Percentiles rank a stretch among this genome's conserved stretches.
These are phyloP conservation scores for Huntiella abstrusa DNA, from an alignment of 2,329 filamentous ascomycete genomes.

Conservation along the genomic window DNA sequence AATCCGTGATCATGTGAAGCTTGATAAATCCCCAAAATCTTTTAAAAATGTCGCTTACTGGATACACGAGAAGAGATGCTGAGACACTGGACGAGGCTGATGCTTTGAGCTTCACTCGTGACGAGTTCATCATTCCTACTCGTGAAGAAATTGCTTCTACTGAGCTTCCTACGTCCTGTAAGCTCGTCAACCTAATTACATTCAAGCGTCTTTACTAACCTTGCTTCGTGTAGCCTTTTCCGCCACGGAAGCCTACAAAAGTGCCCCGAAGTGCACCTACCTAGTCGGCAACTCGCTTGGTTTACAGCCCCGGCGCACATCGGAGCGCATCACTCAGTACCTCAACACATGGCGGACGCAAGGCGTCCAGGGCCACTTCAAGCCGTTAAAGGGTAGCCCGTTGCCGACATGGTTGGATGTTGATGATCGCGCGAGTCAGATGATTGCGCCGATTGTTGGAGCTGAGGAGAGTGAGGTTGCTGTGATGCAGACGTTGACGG, in stretches of 20 bases:
- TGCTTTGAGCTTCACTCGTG: constrained; percentile 33
- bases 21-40: no score
- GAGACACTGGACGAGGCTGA: constrained; percentile 33
- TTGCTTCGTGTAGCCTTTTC: constrained; percentile 1
- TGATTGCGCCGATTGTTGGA: constrained; percentile 52
- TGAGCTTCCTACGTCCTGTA: constrained; percentile 15
- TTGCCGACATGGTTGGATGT: constrained; percentile 57
- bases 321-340: constrained; percentile 45
- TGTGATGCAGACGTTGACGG: constrained; percentile 67
- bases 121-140: constrained; percentile 54
- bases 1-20: no score
- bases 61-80: constrained; percentile 10
- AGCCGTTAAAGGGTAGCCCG: constrained; percentile 43
- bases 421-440: constrained; percentile 45
- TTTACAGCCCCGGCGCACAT: constrained; percentile 48
- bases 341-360: constrained; percentile 63
- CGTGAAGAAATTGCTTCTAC: constrained; percentile 17
- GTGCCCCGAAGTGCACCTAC: constrained; percentile 35
- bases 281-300: constrained; percentile 83
- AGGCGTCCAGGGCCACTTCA: constrained; percentile 66
- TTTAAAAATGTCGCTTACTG: neutral
- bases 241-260: neutral
- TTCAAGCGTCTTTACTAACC: neutral
- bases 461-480: constrained; percentile 51
- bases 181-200: neutral